Evolutionary conservation across 2,329 filamentous ascomycete species (phyloP), one percentile per base, ranked within the genome.

Genomic region (Pseudogymnoascus sp.): DNA sequence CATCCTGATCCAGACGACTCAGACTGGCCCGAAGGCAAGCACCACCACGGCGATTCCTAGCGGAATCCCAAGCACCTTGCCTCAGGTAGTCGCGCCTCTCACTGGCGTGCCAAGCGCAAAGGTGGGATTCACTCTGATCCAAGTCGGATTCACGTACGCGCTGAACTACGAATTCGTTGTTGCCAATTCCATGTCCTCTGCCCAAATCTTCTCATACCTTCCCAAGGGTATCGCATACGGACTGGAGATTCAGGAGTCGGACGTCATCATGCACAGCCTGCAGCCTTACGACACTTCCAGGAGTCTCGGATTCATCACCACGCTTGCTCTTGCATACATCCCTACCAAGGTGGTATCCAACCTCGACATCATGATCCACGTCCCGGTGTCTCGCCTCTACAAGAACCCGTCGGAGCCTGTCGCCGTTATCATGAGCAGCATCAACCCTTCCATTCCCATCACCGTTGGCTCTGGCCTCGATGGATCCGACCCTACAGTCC

Each of bases 151-250:
- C 82, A 79, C 85, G 62, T 89, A 86, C 72, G 83, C 85, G 1
- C 82, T 96, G 69, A 93, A 96, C 78, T 99, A 95, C 75, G 79
- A 83, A 7, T 96, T 96, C 73, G 90, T 98, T 28, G 87, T 89
- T 10, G 80, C 79, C 21, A 86, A 89, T 67, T 81, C 85, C 13
- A 81, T 88, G 68, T 90, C 92, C 16, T 89, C 91, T 4, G 85
- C 85, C 41, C 93, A 98, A 76, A 90, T 99, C 71, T 96, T 97
- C 79, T 78, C 84, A 62, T 90, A 85, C 68, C 79, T 97, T 3
- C 92, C 92, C 0, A 70, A 80, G 62, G 91, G 90, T 68, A 81
- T 96, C 61, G 79, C 83, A 1, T 83, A 88, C 68, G 89, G 85
- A 48, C 73, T 89, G 45, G 67, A 64, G 54, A 69, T 80, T 63